These are phyloP conservation scores for Ophiocordyceps camponoti-floridani DNA, from an alignment of 2,329 filamentous ascomycete species.

Conservation along the genomic window DNA sequence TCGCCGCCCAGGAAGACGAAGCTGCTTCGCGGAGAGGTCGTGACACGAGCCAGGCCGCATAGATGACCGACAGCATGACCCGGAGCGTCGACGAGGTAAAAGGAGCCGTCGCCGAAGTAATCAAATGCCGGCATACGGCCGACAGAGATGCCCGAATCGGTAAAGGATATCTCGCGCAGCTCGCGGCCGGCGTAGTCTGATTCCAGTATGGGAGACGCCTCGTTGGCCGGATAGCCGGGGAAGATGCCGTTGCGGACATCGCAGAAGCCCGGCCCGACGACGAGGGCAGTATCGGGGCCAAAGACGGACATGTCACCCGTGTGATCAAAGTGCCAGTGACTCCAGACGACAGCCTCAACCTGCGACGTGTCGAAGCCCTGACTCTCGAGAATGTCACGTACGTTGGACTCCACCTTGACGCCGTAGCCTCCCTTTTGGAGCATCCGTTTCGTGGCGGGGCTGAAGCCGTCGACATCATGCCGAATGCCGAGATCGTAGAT, in stretches of 20 bases:
- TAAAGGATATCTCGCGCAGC: conserved; percentile 5
- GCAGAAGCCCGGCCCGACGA: conserved; percentile 9
- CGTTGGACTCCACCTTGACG: background rate
- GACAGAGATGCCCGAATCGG: conserved; percentile 4
- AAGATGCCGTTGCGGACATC: conserved; percentile 1
- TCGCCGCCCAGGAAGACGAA: conserved; percentile 9
- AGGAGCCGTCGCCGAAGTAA: conserved; percentile 20
- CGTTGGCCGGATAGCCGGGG: conserved; percentile 5
- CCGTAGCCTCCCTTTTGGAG: background rate
- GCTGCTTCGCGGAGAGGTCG: conserved; percentile 2
- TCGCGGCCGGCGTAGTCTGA: conserved; percentile 5
- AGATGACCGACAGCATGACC: conserved; percentile 7
- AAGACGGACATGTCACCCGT: conserved; percentile 10
- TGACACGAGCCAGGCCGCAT: conserved; percentile 6
- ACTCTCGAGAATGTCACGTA: background rate
- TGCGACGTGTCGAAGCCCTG: background rate
- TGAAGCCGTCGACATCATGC: background rate
- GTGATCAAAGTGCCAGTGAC: conserved; percentile 12
- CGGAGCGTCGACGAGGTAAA: conserved; percentile 20
- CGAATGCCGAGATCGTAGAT: background rate
- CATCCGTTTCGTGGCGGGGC: background rate
- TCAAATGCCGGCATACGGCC: conserved; percentile 21
- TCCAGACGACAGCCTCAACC: conserved; percentile 11
- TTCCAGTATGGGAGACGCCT: conserved; percentile 2
- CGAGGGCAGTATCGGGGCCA: conserved; percentile 6